A percentile compares a stretch with the other conserved stretches of the same genome.
These are phyloP conservation scores for Phaeosphaeriaceae sp. DNA, from an alignment of 2,329 filamentous ascomycete species.

Conservation along the genomic window DNA sequence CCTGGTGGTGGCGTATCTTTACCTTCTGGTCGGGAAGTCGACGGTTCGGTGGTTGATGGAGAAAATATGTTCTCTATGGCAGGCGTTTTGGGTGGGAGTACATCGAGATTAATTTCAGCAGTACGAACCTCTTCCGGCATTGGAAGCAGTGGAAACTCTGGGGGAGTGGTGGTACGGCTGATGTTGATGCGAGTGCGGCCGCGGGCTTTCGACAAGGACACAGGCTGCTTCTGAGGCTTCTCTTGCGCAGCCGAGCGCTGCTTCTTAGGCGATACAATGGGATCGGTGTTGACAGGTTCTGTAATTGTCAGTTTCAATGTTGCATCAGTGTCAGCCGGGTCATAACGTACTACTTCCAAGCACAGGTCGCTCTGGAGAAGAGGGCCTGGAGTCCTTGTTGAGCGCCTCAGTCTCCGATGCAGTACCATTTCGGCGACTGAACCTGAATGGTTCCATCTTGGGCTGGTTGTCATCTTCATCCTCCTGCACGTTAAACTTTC, in stretches of 20 bases:
- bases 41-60: slow-evolving; percentile 52
- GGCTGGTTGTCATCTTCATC: slow-evolving; percentile 50
- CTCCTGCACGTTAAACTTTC: slow-evolving; percentile 63
- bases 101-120: slow-evolving; percentile 42
- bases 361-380: slow-evolving; percentile 41
- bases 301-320: slow-evolving; percentile 20
- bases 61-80: slow-evolving; percentile 51
- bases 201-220: slow-evolving; percentile 26
- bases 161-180: slow-evolving; percentile 27
- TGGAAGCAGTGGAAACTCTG: slow-evolving; percentile 27
- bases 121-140: slow-evolving; percentile 30
- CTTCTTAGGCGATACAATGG: slow-evolving; percentile 51
- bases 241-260: slow-evolving; percentile 36
- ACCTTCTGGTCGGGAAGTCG: slow-evolving; percentile 42
- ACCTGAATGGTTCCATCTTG: slow-evolving; percentile 53
- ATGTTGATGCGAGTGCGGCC: slow-evolving; percentile 32
- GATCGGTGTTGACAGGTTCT: slow-evolving; percentile 60
- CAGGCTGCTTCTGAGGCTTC: slow-evolving; percentile 37
- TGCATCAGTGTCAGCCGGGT: slow-evolving; percentile 3
- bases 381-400: slow-evolving; percentile 22
- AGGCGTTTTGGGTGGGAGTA: slow-evolving; percentile 49
- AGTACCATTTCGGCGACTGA: slow-evolving; percentile 48
- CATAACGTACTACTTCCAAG: slow-evolving; percentile 52
- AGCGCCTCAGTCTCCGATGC: slow-evolving; percentile 21
- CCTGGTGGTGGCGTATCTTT: slow-evolving; percentile 54